phyloP scores from a whole-genome alignment of 768 basidiomycete species.

The Neoboletus brunneissimus region DNA sequence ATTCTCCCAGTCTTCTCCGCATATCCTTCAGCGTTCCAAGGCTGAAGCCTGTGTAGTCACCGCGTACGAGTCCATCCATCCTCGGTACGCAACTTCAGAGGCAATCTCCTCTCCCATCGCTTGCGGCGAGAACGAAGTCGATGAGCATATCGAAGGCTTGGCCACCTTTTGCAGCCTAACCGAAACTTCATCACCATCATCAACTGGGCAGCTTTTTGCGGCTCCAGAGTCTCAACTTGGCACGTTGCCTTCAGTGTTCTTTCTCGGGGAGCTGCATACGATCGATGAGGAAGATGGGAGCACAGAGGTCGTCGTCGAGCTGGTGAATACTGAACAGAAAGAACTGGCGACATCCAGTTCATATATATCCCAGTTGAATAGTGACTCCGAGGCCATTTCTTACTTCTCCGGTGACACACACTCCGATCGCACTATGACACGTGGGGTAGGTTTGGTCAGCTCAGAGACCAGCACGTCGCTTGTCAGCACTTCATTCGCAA shows the following conservation, averaged over 20 bases:
- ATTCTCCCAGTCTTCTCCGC: not conserved
- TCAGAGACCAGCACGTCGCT: conserved; percentile 1
- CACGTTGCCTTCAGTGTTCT: not conserved
- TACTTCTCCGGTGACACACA: conserved; percentile 9
- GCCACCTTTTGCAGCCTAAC: not conserved
- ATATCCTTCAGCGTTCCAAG: not conserved
- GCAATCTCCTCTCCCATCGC: not conserved
- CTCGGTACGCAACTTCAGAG: not conserved
- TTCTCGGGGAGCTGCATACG: not conserved
- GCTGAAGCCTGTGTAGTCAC: not conserved
- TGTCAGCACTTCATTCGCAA: conserved; percentile 16
- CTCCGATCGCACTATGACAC: not conserved
- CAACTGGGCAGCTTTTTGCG: not conserved
- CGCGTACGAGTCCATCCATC: not conserved
- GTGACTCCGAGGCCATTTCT: not conserved
- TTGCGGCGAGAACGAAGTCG: not conserved
- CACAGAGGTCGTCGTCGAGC: not conserved
- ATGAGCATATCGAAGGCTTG: not conserved
- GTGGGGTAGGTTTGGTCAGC: not conserved
- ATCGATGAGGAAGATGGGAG: conserved; percentile 7
- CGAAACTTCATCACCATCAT: not conserved
- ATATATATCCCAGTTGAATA: not conserved
- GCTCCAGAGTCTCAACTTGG: not conserved
- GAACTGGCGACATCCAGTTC: not conserved
- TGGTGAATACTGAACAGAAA: not conserved